Base-by-base conservation (phyloP, 2,329 filamentous ascomycete genomes). In the Xenoacremonium recifei region DNA sequence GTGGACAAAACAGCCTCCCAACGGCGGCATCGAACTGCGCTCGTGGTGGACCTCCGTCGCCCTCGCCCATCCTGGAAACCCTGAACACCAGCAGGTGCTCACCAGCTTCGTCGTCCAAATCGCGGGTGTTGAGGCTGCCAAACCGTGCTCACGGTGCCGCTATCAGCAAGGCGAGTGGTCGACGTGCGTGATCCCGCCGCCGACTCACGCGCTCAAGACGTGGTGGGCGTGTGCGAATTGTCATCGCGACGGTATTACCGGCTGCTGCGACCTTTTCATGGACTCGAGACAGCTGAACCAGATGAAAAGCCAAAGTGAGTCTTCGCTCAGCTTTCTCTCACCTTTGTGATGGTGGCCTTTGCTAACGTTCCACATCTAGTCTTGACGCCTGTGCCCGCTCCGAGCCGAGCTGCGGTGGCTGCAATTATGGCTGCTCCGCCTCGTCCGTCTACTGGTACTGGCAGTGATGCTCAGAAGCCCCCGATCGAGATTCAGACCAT, bases 181-280 rank as follows among this genome's bases (percentile, higher is more conserved):
- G 21, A 19, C 18, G 15, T 44, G 41, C 19, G 41, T 44, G n/a
- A 19, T 32, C 7, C 21, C 37, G 21, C 41, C 37, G 17, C 15
- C 3, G 21, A 20, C 10, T 5, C 12, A 23, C 23, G 31, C 21
- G 4, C 5, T 12, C 6, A 27, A 17, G 18, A 39, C 36, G 12
- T 4, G 5, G 13, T 37, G 34, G 23, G 41, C 41, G 6, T 44
- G 41, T 33, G 41, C 31, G 21, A 44, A 44, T 18, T 44, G 41
- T 18, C 11, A 35, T 16, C 21, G 21, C 19, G 20, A 20, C 13
- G 41, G 30, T 3, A 15, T 7, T 7, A 20, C 15, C 10, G 12
- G 13, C 13, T 17, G 13, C 6, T 44, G 41, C 18, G 30, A 21
- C 5, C 11, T 44, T 7, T 34, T 19, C 16, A 34, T 34, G 32